Evolutionary conservation across 306 rosid species (phyloP), one percentile per base, ranked within the genome.

Genomic region (Lathyrus aphaca): DNA sequence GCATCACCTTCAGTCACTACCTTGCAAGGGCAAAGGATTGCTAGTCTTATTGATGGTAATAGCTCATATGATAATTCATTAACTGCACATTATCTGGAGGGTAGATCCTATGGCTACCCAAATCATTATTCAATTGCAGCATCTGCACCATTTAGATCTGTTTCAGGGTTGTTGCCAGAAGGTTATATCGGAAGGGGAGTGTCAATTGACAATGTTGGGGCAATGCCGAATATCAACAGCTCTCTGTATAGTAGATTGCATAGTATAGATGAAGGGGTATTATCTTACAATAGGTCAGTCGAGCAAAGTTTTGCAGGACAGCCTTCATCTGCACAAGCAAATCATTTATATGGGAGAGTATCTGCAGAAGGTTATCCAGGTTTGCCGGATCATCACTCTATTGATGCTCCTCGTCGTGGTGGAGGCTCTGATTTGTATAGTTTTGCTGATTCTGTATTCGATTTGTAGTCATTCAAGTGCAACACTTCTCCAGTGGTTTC

Each of bases 381-480:
- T 21, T 53, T 79, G 19, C 83, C 70, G 4, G 82, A 80, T 32
- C 80, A 64, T 54, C 66, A 53, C 10, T 67, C 85, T 4, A 17
- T 53, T 4, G 71, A 74, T 65, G 55, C 42, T 66, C 42, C 76
- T 29, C 63, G 51, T 40, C 76, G 76, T 4, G n/a, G 63, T 5
- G 80, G 77, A 12, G 71, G 69, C 73, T 63, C 86, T 37, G 86
- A 85, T 84, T 83, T 86, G 67, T 86, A 86, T 74, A 57, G 84
- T 46, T 86, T 84, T 63, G 88, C 86, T 0, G 91, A 86, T 77
- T 11, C 83, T 50, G 83, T 86, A 17, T 81, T 66, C 0, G 91
- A 86, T 55, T 1, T 18, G 27, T 82, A 75, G 72, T 29, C 74
- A 37, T 42, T 69, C 46, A 56, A 15, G 66, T 74, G 74, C 65